Evolutionary conservation across 331 rosid genomes (phyloP), one percentile per base, ranked within the genome.

Genomic region (Quercus tomentella): DNA sequence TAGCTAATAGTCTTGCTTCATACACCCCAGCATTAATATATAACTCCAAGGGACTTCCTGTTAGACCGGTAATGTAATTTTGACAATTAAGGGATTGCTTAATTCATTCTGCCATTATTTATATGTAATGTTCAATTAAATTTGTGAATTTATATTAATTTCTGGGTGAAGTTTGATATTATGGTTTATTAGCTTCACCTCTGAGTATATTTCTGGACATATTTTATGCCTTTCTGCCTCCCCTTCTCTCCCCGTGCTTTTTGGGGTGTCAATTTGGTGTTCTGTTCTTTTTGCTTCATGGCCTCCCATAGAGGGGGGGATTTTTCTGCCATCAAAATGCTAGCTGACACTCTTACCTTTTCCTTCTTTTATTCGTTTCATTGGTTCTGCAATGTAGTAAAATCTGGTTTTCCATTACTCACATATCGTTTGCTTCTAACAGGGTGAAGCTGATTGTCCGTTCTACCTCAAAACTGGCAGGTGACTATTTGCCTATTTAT

Each of bases 381-480:
- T 73, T 77, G 62, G 60, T 68, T 73, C 69, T 35, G 30, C 72
- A 21, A 54, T 73, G 14, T 80, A 56, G 6, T 41, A 73, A 78
- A 51, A 23, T 56, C 35, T 37, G 22, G 20, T 15, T 77, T 81
- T 82, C 58, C 20, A 79, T 30, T 70, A 67, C 79, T 30, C 28
- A 22, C 75, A 20, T 84, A 45, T 87, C n/a, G 41, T 51, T 68
- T 80, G 20, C 82, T 91, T 80, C 65, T 75, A 78, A 85, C 96
- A 95, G 99, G 94, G 94, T 75, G 98, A 93, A 86, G 92, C 89
- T 65, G 98, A 95, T 87, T 95, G 99, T 75, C 97, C 99, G 75
- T 95, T 95, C 97, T 95, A 95, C 93, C 83, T 95, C 90, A 95
- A 95, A 89, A 93, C 98, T 87, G 98, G 98, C 87, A 95, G 99